These are phyloP conservation scores for Alternaria triticimaculans DNA, from an alignment of 2,329 filamentous ascomycete species.

Conservation along the genomic window DNA sequence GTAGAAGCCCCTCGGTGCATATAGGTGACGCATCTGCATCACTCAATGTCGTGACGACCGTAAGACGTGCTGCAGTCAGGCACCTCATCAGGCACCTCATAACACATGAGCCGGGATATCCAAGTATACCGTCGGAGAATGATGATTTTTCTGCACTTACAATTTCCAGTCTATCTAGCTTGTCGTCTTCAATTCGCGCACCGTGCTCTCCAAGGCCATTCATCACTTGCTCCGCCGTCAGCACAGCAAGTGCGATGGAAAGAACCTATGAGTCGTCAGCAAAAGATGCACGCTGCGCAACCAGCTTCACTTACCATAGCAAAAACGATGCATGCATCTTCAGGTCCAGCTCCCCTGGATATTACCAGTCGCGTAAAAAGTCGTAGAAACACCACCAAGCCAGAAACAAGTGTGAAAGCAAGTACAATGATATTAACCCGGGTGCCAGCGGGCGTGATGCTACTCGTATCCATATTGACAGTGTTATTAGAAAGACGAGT, in stretches of 20 bases:
- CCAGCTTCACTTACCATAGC: conserved; percentile 36
- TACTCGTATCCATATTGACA: conserved; percentile 9
- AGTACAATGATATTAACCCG: conserved; percentile 41
- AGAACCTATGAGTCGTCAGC: conserved; percentile 26
- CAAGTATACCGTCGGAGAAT: neutral
- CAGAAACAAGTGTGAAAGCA: conserved; percentile 41
- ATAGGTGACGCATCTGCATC: neutral
- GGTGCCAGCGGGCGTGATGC: conserved; percentile 36
- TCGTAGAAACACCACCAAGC: conserved; percentile 37
- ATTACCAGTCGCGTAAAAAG: conserved; percentile 39
- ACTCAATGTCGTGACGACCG: neutral
- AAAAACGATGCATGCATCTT: conserved; percentile 40
- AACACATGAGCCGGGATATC: neutral
- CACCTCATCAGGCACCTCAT: neutral
- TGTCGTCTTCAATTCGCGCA: conserved; percentile 12
- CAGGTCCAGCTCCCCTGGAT: conserved; percentile 32
- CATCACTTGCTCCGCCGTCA: conserved; percentile 37
- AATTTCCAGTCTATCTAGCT: conserved; percentile 16
- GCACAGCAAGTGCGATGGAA: conserved; percentile 37
- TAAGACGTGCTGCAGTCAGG: neutral
- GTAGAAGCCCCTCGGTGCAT: neutral
- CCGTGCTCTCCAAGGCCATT: conserved; percentile 40
- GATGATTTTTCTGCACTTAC: conserved; percentile 13
- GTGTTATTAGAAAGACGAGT: conserved; percentile 1
- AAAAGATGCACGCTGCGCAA: neutral